Evolutionary conservation across 1,284 basidiomycete species (phyloP), one percentile per base, ranked within the genome.

Genomic region (Cutaneotrichosporon sp.): DNA sequence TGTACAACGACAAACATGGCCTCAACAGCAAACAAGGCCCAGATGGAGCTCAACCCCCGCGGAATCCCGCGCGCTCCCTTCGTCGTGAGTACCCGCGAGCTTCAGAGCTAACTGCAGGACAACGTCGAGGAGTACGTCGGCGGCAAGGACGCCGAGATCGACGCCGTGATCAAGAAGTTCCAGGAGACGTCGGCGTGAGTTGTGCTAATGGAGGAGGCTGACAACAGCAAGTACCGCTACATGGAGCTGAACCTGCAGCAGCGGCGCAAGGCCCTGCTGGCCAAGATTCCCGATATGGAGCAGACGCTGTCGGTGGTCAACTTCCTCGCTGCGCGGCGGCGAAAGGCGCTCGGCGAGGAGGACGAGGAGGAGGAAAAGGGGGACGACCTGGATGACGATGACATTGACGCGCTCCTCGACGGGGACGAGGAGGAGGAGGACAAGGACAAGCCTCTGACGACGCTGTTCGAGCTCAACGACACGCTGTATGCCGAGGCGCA

Each of bases 1-100:
- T 6, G 11, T 20, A 38, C 20, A n/a, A 8, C n/a, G 16, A 27
- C 54, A 46, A 53, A 58, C 25, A 52, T 56, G 49, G 68, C 71
- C 20, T 70, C 71, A 10, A 70, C 66, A 51, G 34, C 56, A 27
- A 56, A 11, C 31, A 33, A 58, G 18, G 60, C 58, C 29, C 69
- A 76, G 61, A 72, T 81, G 64, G 84, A 87, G 72, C 87, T 87
- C 72, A 97, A 95, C 72, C 87, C 92, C 1, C 83, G 94, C 57
- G 95, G 95, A 1, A 98, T 99, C 62, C 95, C 95, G 14, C 88
- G 89, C 76, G 95, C 95, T 4, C 91, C 92, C 0, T 99, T 99
- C 75, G 90, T 98, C 62, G 95, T 97, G 73, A 72, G 90, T 85
- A 4, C 45, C 6, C 14, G 45, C 18, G 10, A 42, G 1, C 31